Evolutionary conservation across 163 green algal species (phyloP).

Genomic region (Picocystis sp.): DNA sequence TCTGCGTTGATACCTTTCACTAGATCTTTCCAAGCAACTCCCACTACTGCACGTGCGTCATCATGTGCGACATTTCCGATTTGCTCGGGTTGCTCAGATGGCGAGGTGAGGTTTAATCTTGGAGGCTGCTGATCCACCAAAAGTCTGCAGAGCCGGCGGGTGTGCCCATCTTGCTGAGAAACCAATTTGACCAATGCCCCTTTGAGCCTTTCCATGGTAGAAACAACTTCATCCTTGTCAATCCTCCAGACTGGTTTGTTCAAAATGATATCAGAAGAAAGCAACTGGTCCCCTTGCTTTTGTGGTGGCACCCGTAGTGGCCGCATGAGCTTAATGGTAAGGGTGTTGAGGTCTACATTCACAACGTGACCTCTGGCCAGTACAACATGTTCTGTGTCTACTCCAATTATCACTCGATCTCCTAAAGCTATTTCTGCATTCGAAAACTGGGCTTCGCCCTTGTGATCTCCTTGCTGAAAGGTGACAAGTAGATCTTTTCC

Average conservation of each 20-base stretch:
- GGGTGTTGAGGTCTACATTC: background rate
- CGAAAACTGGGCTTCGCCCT: too few relatives aligned
- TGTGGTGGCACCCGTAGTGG: background rate
- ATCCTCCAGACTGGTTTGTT: slow-evolving; percentile 44
- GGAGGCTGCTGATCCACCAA: slow-evolving; percentile 47
- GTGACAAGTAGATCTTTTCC: too few relatives aligned
- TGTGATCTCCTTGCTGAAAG: too few relatives aligned
- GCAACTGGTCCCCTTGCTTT: slow-evolving; percentile 1
- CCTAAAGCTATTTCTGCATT: background rate
- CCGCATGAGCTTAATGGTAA: background rate
- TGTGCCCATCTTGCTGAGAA: slow-evolving; percentile 3
- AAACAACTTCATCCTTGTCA: slow-evolving; percentile 57
- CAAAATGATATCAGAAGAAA: background rate
- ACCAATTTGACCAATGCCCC: slow-evolving; percentile 34
- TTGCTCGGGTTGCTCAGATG: background rate
- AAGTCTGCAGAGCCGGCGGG: slow-evolving; percentile 27
- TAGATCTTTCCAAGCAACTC: slow-evolving; percentile 1
- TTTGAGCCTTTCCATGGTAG: slow-evolving; percentile 33
- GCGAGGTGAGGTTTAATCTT: background rate
- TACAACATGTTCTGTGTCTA: slow-evolving; percentile 12
- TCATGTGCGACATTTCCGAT: background rate
- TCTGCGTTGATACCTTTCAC: slow-evolving; percentile 41
- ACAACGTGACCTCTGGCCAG: slow-evolving; percentile 7
- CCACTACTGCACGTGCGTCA: background rate
- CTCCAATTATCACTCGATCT: slow-evolving; percentile 4